Base-by-base conservation (phyloP, 352 stramenopile genomes). In the Thalassiosira oceanica region DNA sequence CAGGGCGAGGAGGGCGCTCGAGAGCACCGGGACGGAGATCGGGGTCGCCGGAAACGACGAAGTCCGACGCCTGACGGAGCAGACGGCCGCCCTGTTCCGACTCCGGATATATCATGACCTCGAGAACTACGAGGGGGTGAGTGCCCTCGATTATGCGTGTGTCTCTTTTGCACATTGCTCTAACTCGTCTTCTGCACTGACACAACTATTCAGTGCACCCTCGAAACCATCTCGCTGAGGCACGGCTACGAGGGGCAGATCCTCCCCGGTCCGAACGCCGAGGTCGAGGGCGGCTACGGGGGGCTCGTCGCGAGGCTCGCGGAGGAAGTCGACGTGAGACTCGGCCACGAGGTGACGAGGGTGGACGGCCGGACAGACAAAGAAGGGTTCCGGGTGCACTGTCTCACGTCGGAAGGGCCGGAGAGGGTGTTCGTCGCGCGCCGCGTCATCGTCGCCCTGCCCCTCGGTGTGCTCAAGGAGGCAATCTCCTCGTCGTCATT, bases 31-130 rank as follows among this genome's bases (percentile, higher is more conserved):
- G 18, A 41, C n/a, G 8, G 16, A 11, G 8, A 16, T 11, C 41
- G 8, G 16, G 11, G 8, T 26, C 16, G 41, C 11, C 11, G n/a
- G 48, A 10, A 21, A 41, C 6, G 13, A 6, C 11, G 13, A 21
- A 57, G 6, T 7, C 13, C 15, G 11, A 13, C 3, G 3, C 21
- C 6, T 11, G 29, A 50, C 5, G 37, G 24, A 46, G 37, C 31
- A 57, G 20, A 57, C 48, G 11, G 45, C 45, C 29, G 48, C 48
- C 23, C 29, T 50, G 3, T 53, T 57, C 15, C 10, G 48, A 8
- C 29, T 21, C 7, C 48, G 13, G 11, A 57, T 57, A 6, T 57
- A 23, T 53, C 26, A 20, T 57, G 5, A 20, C 13, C 21, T 57
- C 11, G 48, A 57, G 18, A 45, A 20, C 7, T 57, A 46, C 37